These are phyloP conservation scores for Lactifluus hygrophoroides DNA, from an alignment of 768 basidiomycete genomes.

Conservation along the genomic window DNA sequence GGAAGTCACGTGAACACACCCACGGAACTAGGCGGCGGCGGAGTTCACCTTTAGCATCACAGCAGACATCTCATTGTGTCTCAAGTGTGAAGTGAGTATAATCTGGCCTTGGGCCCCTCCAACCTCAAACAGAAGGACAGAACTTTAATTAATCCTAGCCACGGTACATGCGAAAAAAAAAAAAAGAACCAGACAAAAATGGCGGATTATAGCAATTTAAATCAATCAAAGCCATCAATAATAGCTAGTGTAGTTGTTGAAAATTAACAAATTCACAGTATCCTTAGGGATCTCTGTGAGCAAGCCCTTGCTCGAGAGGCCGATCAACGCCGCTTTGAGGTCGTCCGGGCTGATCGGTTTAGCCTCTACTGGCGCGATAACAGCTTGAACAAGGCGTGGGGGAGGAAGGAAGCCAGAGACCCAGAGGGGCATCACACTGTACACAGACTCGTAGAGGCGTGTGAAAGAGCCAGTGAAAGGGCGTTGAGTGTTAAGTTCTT, in stretches of 20 bases:
- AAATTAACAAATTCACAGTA: conserved; percentile 67
- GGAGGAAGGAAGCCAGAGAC: conserved; percentile 46
- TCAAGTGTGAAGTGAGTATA: no score
- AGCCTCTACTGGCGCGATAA: conserved; percentile 32
- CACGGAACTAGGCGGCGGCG: no score
- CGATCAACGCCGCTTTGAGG: conserved; percentile 68
- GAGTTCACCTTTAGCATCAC: no score
- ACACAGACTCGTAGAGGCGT: conserved; percentile 43
- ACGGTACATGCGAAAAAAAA: neutral
- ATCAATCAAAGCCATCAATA: neutral
- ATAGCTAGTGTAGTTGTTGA: conserved; percentile 19
- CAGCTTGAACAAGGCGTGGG: conserved; percentile 34
- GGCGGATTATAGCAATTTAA: neutral
- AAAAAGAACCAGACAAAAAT: neutral
- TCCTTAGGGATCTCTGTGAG: conserved; percentile 40
- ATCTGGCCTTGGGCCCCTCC: no score
- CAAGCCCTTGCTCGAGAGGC: conserved; percentile 44
- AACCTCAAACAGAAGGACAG: neutral
- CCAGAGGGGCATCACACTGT: conserved; percentile 48
- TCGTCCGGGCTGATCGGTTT: conserved; percentile 51
- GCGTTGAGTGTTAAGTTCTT: conserved; percentile 27
- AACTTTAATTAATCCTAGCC: neutral
- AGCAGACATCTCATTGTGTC: no score
- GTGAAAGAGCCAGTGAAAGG: conserved; percentile 32
- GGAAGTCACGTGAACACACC: no score